Conservation (phyloP, 2,329 filamentous ascomycete species). For the Samsoniella hepiali region DNA sequence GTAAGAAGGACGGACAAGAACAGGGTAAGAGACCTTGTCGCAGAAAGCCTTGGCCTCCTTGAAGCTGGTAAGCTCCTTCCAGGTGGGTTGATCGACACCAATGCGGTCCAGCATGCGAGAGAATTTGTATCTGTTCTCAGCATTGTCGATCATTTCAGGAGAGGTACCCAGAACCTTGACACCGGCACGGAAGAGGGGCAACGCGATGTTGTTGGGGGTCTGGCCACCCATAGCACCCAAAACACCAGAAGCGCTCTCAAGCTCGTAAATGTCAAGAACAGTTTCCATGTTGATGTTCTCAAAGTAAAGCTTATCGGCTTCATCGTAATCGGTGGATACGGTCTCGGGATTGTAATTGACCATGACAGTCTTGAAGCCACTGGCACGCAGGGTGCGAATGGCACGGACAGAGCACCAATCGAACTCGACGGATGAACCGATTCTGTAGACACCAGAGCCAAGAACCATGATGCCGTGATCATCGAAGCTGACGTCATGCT, state of each 20-base stretch:
- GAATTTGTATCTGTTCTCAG: constrained; percentile 98
- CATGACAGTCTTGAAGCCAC: constrained; percentile 93
- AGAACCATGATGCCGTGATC: constrained; percentile 96
- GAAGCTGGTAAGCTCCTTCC: constrained; percentile 96
- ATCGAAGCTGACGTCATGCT: constrained; percentile 78
- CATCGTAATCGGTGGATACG: constrained; percentile 86
- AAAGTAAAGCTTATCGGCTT: constrained; percentile 92
- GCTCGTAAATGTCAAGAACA: constrained; percentile 87
- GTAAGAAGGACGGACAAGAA: constrained; percentile 92
- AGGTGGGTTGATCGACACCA: constrained; percentile 90
- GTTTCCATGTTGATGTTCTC: constrained; percentile 92
- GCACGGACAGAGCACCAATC: constrained; percentile 98
- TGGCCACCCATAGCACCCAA: constrained; percentile 96
- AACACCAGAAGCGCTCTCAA: constrained; percentile 79
- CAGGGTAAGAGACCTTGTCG: constrained; percentile 83
- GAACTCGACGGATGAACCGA: constrained; percentile 96
- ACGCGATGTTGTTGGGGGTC: constrained; percentile 94
- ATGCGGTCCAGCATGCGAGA: constrained; percentile 96
- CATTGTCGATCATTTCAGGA: constrained; percentile 97
- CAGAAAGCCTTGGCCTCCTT: constrained; percentile 88
- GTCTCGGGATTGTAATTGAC: constrained; percentile 93
- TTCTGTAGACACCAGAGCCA: constrained; percentile 93
- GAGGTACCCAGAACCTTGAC: constrained; percentile 94
- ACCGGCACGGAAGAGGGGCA: constrained; percentile 82
- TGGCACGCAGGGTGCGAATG: constrained; percentile 81